Evolutionary conservation across 78 protist species (phyloP).

Genomic region (Paratrimastix pyriformis): DNA sequence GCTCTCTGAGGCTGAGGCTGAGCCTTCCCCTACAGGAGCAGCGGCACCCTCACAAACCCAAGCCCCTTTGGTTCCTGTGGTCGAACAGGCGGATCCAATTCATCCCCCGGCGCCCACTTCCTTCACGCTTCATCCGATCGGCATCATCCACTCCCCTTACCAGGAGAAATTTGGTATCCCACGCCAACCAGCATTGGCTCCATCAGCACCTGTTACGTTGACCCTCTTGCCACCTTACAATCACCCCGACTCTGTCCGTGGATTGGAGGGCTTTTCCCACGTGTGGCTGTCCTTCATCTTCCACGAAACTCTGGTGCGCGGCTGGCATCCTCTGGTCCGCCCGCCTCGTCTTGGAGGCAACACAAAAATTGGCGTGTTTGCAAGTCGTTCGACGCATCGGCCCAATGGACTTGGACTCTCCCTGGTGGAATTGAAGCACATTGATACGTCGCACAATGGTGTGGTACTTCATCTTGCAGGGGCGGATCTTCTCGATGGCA

Average conservation of each 20-base stretch:
- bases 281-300: conserved; percentile 61
- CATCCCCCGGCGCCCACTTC: too few relatives aligned
- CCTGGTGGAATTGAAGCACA: conserved; percentile 24
- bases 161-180: background rate
- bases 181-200: background rate
- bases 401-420: conserved; percentile 31
- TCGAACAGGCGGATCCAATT: too few relatives aligned
- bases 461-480: conserved; percentile 47
- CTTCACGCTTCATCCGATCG: too few relatives aligned
- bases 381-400: conserved; percentile 41
- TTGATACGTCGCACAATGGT: too few relatives aligned
- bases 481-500: conserved; percentile 64
- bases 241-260: background rate
- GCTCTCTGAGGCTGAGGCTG: too few relatives aligned
- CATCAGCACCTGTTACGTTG: background rate
- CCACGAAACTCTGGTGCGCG: background rate
- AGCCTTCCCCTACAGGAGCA: too few relatives aligned
- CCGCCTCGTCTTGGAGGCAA: conserved; percentile 27
- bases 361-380: conserved; percentile 25
- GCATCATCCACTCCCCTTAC: background rate
- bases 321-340: background rate
- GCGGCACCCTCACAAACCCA: too few relatives aligned
- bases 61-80: too few relatives aligned
- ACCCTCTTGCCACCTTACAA: background rate
- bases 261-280: conserved; percentile 40